A percentile compares a stretch with the other conserved stretches of the same genome.
phyloP scores from a whole-genome alignment of 345 rosid genomes.

The Euclidium syriacum region DNA sequence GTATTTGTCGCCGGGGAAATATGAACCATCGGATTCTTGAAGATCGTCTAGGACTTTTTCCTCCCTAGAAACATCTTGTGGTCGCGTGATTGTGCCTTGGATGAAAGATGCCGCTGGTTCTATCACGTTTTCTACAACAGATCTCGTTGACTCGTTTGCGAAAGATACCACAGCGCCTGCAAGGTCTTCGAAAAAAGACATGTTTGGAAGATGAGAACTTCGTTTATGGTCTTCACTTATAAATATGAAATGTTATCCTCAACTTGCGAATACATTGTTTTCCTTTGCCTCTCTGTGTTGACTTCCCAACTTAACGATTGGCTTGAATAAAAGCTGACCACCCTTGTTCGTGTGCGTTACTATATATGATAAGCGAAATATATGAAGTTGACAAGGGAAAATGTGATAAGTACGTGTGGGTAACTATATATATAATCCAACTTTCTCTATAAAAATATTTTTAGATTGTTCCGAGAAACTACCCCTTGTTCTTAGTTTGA shows the following conservation, averaged over 20 bases:
- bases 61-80: conserved; percentile 37
- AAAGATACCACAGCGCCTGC: background rate
- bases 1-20: conserved; percentile 52
- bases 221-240: background rate
- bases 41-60: conserved; percentile 44
- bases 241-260: background rate
- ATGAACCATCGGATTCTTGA: conserved; percentile 22
- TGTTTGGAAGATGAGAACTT: background rate
- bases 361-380: no score
- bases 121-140: background rate
- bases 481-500: no score
- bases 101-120: background rate
- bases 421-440: background rate
- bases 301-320: background rate
- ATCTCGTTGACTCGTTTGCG: background rate
- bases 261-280: background rate
- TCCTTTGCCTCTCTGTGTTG: background rate
- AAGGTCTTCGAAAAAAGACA: background rate
- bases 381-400: background rate
- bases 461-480: background rate
- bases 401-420: no score
- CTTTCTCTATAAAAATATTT: no score
- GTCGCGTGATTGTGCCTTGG: background rate
- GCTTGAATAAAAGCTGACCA: background rate
- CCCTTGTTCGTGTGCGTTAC: no score